Evolutionary conservation across 192 early-diverging fungal genomes (phyloP), one percentile per base, ranked within the genome.

Genomic region (Chytriomyces sp.): DNA sequence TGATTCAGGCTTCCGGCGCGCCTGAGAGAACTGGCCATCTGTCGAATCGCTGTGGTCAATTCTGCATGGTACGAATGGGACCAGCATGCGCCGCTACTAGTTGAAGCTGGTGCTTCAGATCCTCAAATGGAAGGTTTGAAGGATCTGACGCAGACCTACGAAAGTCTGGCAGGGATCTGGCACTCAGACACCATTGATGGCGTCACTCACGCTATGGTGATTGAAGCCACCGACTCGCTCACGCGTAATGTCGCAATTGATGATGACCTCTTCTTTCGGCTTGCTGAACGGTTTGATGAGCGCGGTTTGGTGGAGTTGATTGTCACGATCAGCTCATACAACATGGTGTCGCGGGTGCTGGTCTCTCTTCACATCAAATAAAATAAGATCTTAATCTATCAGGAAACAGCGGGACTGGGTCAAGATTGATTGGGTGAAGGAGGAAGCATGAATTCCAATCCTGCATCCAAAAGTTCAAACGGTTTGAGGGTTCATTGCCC

Each of bases 331-430:
- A 31, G 25, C 31, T 22, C 25, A 14, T 58, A 58, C 31, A 58
- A 58, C 31, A 58, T 58, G 56, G 56, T 58, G 12, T 58, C 56
- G 56, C 56, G 56, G 17, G 17, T 58, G n/a, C 28, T 58, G n/a
- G 56, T 58, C 28, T 17, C 56, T 14, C 31, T 58, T 12, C n/a
- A 58, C 14, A 28, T 58, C n/a, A 57, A 57, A 57, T 10, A 26
- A 57, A 57, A 7, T 57, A 57, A 49, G 44, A 14, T 49, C 44
- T n/a, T n/a, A n/a, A n/a, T n/a, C n/a, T n/a, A n/a, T n/a, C n/a
- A n/a, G n/a, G n/a, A n/a, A n/a, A n/a, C n/a, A n/a, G n/a, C n/a
- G n/a, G n/a, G n/a, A n/a, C n/a, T n/a, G n/a, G n/a, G n/a, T n/a
- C n/a, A n/a, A n/a, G n/a, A n/a, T n/a, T n/a, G n/a, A n/a, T n/a